Base-by-base conservation (phyloP, 345 rosid species). In the Hirschfeldia incana region DNA sequence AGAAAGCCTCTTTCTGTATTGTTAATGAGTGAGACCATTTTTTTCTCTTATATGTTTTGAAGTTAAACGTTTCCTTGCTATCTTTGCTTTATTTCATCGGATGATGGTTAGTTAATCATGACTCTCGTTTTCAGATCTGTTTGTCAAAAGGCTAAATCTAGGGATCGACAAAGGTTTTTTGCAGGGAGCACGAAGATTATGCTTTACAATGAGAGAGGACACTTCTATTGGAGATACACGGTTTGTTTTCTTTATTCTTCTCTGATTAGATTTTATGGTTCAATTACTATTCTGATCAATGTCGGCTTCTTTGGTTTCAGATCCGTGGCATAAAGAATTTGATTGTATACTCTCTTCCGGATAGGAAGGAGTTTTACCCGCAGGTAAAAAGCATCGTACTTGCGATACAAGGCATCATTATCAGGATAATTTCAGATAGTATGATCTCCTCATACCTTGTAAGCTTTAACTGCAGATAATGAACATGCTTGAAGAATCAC, bases 271-370 rank as follows among this genome's bases (percentile, higher is more conserved):
- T 59, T 26, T 0, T 27, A 28, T 60, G 15, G 12, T 27, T 60
- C 17, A 66, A 30, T 72, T 16, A 12, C 34, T 63, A 30, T 17
- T 71, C 28, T 29, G 37, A 55, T 44, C 10, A 12, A 12, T 4
- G 12, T 2, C 8, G 33, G 33, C 33, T 69, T 75, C n/a, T 77
- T 73, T n/a, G 57, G 81, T 60, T 74, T 60, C 83, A 94, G 97
- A 89, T 94, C 62, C 97, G 94, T 62, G 97, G 97, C 46, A 84
- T 92, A 71, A 83, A 81, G 80, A 92, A 87, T 63, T 84, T 94
- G 79, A 89, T 94, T 42, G 76, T 94, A 61, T 94, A 94, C 82
- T 94, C 98, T 76, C 90, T 94, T 36, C 97, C 97, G 0, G 94
- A 94, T 67, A 85, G 97, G 77, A 94, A 92, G 82, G 97, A 94